A percentile compares a stretch with the other conserved stretches of the same genome.
Conservation (phyloP, 148 eudicot genomes). For the Vaccinium vitisidaea region DNA sequence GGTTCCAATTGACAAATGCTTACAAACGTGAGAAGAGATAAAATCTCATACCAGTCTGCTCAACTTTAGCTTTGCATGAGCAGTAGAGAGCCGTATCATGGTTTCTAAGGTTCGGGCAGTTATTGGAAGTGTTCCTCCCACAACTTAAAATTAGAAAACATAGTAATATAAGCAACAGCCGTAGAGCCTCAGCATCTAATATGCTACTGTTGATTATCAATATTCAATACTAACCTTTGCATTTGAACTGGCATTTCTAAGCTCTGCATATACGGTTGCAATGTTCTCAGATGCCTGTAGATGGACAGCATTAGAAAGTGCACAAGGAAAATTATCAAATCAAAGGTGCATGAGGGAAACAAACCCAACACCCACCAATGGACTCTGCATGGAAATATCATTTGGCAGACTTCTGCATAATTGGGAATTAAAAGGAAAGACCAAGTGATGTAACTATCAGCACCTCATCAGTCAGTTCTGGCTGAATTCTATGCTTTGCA, state of each 20-base stretch:
- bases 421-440: not conserved
- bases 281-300: conserved; percentile 91
- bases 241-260: conserved; percentile 79
- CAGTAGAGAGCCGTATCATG: conserved; percentile 93
- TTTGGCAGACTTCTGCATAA: conserved; percentile 5
- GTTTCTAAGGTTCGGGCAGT: conserved; percentile 99
- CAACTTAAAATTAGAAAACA: conserved; percentile 43
- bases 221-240: conserved; percentile 56
- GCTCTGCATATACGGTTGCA: conserved; percentile 96
- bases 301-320: conserved; percentile 25
- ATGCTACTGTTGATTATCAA: not conserved
- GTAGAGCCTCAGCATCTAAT: not conserved
- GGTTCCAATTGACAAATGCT: not conserved
- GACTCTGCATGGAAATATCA: not conserved
- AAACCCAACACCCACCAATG: not conserved
- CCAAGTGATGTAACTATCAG: conserved; percentile 2
- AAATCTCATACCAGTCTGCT: conserved; percentile 66
- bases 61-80: conserved; percentile 93
- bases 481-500: conserved; percentile 90
- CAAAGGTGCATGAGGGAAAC: not conserved
- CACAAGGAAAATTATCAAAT: not conserved
- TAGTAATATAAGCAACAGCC: not conserved
- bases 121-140: conserved; percentile 95
- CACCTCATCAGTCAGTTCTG: conserved; percentile 98
- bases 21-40: not conserved